Conservation (phyloP, 192 early-diverging fungal species). For the Podila minutissima region DNA sequence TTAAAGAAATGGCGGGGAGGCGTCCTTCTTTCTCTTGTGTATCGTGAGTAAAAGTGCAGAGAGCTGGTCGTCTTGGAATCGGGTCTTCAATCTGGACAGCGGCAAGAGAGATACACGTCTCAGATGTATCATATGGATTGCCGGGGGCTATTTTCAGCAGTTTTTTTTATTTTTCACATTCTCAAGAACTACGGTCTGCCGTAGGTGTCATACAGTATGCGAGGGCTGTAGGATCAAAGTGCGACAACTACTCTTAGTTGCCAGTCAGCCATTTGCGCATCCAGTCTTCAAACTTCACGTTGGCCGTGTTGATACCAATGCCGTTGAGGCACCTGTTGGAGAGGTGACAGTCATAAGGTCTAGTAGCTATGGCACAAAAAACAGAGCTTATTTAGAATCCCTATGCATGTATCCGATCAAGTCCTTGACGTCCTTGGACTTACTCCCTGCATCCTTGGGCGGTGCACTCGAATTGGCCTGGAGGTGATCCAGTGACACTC, state of each 20-base stretch:
- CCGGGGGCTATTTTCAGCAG: too few species aligned
- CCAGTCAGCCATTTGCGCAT: constrained; percentile 37
- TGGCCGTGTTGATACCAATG: constrained; percentile 60
- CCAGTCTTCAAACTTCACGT: constrained; percentile 68
- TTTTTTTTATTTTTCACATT: too few species aligned
- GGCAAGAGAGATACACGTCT: too few species aligned
- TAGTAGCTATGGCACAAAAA: constrained; percentile 50
- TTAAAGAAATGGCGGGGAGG: too few species aligned
- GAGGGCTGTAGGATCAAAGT: too few species aligned
- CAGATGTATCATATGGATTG: too few species aligned
- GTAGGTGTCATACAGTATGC: too few species aligned
- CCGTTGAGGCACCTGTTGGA: constrained; percentile 66
- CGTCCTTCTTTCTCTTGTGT: too few species aligned
- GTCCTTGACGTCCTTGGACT: constrained; percentile 1
- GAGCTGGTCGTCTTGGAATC: too few species aligned
- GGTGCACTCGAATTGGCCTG: constrained; percentile 41
- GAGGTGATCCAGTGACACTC: constrained; percentile 61
- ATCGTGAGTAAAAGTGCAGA: too few species aligned
- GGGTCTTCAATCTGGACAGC: too few species aligned
- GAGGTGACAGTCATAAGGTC: constrained; percentile 74
- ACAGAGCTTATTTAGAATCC: neutral
- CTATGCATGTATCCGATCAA: neutral
- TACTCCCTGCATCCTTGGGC: constrained; percentile 32
- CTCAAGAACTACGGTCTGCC: too few species aligned
- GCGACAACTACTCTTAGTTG: neutral